Evolutionary conservation across 2,329 filamentous ascomycete species (phyloP), one percentile per base, ranked within the genome.

Genomic region (Aspergillus hortae): DNA sequence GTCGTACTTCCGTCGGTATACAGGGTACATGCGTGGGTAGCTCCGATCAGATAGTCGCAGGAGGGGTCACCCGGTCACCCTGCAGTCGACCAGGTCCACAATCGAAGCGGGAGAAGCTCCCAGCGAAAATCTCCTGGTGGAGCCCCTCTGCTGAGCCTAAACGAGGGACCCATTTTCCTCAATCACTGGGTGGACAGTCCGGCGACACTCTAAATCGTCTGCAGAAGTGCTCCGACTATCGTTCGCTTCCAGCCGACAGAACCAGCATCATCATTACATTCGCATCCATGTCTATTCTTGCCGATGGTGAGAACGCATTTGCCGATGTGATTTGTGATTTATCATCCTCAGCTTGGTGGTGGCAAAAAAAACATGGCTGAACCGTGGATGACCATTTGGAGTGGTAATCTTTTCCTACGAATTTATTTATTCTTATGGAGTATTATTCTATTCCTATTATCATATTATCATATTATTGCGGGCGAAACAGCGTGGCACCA

Each of bases 31-130:
- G 27, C 45, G 41, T 33, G 5, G 11, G 35, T 38, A 38, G 35
- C 35, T 11, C 11, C 53, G 52, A 56, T 56, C 54, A 56, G 55
- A 55, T 55, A 52, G 55, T 17, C 41, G 30, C 12, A 40, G 33
- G 33, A 38, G 50, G 50, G 40, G 43, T 48, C 40, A 45, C 36
- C 35, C 46, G 40, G 43, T 48, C 40, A 45, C 36, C 35, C 46
- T 52, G 53, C 44, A 54, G 44, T 49, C 41, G 48, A 42, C 47
- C 32, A 48, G 67, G 65, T 66, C 67, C 67, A 69, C 67, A 63
- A 68, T 68, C 60, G 65, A 67, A 67, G 64, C 65, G 66, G 67
- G 63, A 69, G 66, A 69, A 69, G 66, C 64, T 68, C 63, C 59
- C 62, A 55, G 63, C 60, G 65, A 67, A 64, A 60, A 59, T 57